phyloP scores from a whole-genome alignment of 2,329 filamentous ascomycete genomes.

The Herpotrichia juniperi region DNA sequence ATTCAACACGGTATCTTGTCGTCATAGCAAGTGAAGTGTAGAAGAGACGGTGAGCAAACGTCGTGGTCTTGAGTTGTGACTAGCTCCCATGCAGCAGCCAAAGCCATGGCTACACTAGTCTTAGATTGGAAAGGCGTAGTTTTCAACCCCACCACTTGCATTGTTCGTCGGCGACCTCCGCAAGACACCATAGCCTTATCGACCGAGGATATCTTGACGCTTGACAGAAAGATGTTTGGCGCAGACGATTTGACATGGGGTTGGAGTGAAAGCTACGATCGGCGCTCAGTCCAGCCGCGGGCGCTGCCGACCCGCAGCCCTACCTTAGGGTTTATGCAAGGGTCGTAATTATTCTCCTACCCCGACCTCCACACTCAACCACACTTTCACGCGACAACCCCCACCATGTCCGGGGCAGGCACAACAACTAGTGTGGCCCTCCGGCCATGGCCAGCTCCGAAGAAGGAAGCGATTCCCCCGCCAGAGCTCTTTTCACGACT shows the following conservation, averaged over 20 bases:
- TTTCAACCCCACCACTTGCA: neutral
- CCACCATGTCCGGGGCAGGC: conserved; percentile 31
- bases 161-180: neutral
- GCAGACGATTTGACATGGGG: no score
- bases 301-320: neutral
- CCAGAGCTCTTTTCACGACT: conserved; percentile 72
- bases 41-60: conserved; percentile 2
- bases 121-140: neutral
- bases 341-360: neutral
- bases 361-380: neutral
- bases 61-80: neutral
- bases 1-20: conserved; percentile 50
- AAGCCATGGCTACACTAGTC: conserved; percentile 17
- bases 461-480: conserved; percentile 59
- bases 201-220: no score
- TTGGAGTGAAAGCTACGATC: neutral
- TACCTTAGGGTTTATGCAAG: conserved; percentile 1
- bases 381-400: conserved; percentile 4
- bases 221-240: no score
- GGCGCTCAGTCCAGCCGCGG: neutral
- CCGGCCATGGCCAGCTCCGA: conserved; percentile 63
- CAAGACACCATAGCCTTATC: no score
- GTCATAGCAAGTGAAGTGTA: conserved; percentile 34
- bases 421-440: conserved; percentile 60
- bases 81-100: conserved; percentile 9